Evolutionary conservation across 1,284 basidiomycete species (phyloP).

Genomic region (Uromyces viciae-fabae): DNA sequence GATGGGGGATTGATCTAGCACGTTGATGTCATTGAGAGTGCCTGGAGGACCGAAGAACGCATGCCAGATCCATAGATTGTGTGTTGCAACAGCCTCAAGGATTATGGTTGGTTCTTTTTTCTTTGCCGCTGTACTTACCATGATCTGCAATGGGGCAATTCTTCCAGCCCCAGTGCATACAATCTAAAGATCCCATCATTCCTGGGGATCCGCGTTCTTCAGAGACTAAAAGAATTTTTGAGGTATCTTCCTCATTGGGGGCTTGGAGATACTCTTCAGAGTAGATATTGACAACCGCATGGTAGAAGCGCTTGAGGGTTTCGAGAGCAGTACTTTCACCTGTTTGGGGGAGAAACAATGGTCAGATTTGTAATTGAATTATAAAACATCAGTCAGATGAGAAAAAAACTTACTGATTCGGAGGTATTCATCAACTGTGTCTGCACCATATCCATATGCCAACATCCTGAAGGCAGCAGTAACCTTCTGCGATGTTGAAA

Average conservation of each 20-base stretch:
- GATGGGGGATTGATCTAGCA: background rate
- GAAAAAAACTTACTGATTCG: too few relatives aligned
- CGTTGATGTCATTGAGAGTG: background rate
- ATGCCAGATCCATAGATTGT: conserved; percentile 2
- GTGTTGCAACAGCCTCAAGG: background rate
- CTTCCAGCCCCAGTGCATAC: background rate
- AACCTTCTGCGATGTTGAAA: too few relatives aligned
- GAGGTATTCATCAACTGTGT: too few relatives aligned
- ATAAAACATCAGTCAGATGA: too few relatives aligned
- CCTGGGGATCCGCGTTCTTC: conserved; percentile 2
- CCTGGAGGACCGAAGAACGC: too few relatives aligned
- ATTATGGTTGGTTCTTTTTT: background rate
- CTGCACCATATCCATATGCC: too few relatives aligned
- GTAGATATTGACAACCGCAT: background rate
- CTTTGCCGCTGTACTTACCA: conserved; percentile 7
- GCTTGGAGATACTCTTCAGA: background rate
- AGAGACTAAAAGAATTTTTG: background rate
- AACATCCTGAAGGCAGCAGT: too few relatives aligned
- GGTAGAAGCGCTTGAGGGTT: background rate
- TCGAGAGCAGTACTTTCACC: background rate
- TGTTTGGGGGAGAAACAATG: too few relatives aligned
- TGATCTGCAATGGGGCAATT: conserved; percentile 8
- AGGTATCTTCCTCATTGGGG: background rate
- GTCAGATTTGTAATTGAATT: too few relatives aligned
- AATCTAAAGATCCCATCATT: conserved; percentile 2